These are phyloP conservation scores for Hirsutella minnesotensis DNA, from an alignment of 2,329 filamentous ascomycete genomes.

Conservation along the genomic window DNA sequence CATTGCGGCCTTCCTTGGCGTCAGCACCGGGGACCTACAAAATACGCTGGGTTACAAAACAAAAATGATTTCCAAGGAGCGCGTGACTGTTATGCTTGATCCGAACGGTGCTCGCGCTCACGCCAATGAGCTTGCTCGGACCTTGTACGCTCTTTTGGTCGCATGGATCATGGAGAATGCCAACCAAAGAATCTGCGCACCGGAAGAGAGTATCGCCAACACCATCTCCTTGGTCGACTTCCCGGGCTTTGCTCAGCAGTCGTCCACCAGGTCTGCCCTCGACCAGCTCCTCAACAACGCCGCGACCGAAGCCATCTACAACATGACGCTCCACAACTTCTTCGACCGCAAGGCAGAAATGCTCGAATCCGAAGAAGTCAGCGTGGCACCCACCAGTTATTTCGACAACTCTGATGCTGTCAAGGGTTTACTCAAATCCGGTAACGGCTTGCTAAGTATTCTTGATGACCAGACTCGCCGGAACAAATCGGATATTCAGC, in stretches of 20 bases:
- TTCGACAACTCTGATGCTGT: constrained; percentile 97
- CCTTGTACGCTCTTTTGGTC: constrained; percentile 85
- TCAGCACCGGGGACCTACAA: constrained; percentile 71
- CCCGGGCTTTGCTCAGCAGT: constrained; percentile 80
- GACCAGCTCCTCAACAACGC: constrained; percentile 94
- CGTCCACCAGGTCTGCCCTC: constrained; percentile 70
- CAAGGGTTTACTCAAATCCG: constrained; percentile 78
- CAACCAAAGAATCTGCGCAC: constrained; percentile 79
- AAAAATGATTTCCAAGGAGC: constrained; percentile 89
- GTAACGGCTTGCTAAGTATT: constrained; percentile 87
- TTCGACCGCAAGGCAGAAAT: constrained; percentile 91
- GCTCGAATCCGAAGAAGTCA: constrained; percentile 87
- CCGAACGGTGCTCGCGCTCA: constrained; percentile 81
- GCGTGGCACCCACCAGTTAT: constrained; percentile 83
- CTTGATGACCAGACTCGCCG: constrained; percentile 91
- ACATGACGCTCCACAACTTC: constrained; percentile 87
- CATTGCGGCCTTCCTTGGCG: constrained; percentile 88
- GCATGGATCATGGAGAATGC: constrained; percentile 88
- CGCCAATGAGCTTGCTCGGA: constrained; percentile 86
- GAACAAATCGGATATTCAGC: constrained; percentile 76
- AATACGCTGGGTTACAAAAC: constrained; percentile 88
- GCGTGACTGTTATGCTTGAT: constrained; percentile 97
- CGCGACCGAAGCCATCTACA: constrained; percentile 83
- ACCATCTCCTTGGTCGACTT: constrained; percentile 95
- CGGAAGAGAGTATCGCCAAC: constrained; percentile 81